Percentiles rank a stretch among this genome's conserved stretches.
phyloP scores from a whole-genome alignment of 1,284 basidiomycete genomes.

The Irpex sp. region DNA sequence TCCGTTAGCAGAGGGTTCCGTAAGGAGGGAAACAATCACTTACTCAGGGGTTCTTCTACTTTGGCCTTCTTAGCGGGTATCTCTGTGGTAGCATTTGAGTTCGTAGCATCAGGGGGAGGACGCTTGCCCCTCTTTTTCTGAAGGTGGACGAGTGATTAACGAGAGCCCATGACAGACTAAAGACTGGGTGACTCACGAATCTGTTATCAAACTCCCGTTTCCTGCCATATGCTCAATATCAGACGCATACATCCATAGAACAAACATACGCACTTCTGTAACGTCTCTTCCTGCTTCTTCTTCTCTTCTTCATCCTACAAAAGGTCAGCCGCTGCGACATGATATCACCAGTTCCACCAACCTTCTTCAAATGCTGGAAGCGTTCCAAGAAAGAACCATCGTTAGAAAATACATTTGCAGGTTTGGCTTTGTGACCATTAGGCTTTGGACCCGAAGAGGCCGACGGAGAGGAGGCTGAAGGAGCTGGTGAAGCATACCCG shows the following conservation, averaged over 20 bases:
- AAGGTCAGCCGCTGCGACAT: slow-evolving; percentile 1
- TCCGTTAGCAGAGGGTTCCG: neutral
- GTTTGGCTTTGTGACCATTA: slow-evolving; percentile 46
- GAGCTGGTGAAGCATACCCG: slow-evolving; percentile 39
- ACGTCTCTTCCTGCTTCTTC: slow-evolving; percentile 57
- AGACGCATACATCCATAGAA: neutral
- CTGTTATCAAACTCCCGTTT: slow-evolving; percentile 68
- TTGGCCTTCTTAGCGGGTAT: slow-evolving; percentile 44
- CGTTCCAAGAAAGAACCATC: slow-evolving; percentile 69
- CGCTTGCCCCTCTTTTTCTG: slow-evolving; percentile 75
- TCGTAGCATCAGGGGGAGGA: slow-evolving; percentile 46
- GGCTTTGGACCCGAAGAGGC: slow-evolving; percentile 32
- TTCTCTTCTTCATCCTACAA: slow-evolving; percentile 67
- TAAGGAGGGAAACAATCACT: neutral
- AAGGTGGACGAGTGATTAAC: slow-evolving; percentile 11
- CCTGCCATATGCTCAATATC: slow-evolving; percentile 40
- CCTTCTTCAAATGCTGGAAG: slow-evolving; percentile 62
- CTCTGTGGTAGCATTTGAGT: slow-evolving; percentile 40
- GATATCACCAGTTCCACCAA: slow-evolving; percentile 25
- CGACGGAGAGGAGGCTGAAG: slow-evolving; percentile 24
- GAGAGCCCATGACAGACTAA: neutral
- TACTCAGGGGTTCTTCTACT: neutral
- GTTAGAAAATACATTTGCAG: slow-evolving; percentile 64
- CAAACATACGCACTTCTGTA: slow-evolving; percentile 47
- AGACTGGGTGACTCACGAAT: slow-evolving; percentile 56